Conservation (phyloP, 2,329 filamentous ascomycete genomes). For the Ophiostoma triangulosporum region DNA sequence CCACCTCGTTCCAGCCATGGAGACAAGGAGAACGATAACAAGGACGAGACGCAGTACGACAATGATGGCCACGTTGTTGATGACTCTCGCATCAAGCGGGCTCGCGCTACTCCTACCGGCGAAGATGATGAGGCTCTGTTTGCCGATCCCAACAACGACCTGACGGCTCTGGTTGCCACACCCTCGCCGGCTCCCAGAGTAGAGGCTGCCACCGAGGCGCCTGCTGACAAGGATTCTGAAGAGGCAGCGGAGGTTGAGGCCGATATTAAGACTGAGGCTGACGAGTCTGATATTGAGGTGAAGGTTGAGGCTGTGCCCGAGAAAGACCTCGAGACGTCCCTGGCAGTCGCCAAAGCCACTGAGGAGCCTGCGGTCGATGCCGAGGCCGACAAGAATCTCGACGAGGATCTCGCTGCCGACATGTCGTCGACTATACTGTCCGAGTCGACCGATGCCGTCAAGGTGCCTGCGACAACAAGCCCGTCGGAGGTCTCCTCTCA, state of each 20-base stretch:
- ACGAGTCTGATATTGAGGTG: not conserved
- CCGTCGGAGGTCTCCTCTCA: constrained; percentile 39
- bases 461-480: constrained; percentile 31
- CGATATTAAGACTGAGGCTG: not conserved
- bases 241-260: not conserved
- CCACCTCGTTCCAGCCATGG: not conserved
- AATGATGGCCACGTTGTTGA: constrained; percentile 49
- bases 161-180: constrained; percentile 9
- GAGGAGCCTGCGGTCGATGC: not conserved
- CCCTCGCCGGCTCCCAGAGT: not conserved
- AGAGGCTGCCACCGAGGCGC: not conserved
- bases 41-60: constrained; percentile 30
- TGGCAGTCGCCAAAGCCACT: not conserved
- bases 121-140: constrained; percentile 65
- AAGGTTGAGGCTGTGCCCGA: not conserved
- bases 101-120: constrained; percentile 51
- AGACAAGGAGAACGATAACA: constrained; percentile 16
- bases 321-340: not conserved
- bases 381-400: constrained; percentile 18
- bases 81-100: constrained; percentile 62
- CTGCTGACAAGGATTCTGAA: not conserved
- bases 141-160: constrained; percentile 34
- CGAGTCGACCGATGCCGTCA: constrained; percentile 38
- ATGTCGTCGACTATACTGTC: constrained; percentile 41
- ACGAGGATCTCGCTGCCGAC: constrained; percentile 34